A percentile compares a stretch with the other conserved stretches of the same genome.
Conservation (phyloP, 75 land plant genomes). For the Sequoia sempervirens region DNA sequence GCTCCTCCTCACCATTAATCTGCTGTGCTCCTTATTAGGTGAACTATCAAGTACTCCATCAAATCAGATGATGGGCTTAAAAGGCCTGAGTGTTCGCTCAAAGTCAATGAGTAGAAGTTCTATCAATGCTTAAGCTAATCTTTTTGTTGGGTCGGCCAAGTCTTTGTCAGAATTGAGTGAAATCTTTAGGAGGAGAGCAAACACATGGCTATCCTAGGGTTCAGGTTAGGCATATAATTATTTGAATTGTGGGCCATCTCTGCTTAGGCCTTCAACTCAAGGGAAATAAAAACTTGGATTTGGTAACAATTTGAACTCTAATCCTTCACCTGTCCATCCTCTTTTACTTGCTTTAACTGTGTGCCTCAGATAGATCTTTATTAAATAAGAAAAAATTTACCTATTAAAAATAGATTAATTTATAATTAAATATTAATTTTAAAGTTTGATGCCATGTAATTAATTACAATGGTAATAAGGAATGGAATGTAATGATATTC, state of each 20-base stretch:
- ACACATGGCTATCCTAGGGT: neutral
- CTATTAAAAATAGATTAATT: too few species aligned
- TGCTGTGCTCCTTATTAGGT: neutral
- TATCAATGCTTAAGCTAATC: neutral
- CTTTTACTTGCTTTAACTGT: too few species aligned
- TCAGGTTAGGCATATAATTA: neutral
- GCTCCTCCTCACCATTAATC: neutral
- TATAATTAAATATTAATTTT: too few species aligned
- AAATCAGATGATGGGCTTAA: neutral
- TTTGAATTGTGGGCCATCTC: neutral
- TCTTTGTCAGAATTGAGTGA: neutral
- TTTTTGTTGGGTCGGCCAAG: neutral
- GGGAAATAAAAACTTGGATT: neutral
- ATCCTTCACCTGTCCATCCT: neutral
- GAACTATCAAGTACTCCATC: neutral
- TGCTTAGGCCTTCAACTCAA: neutral
- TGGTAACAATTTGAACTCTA: neutral
- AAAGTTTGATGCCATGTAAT: too few species aligned
- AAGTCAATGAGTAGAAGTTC: constrained; percentile 2
- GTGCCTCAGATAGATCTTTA: too few species aligned
- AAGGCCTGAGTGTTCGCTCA: neutral
- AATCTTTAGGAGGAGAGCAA: neutral
- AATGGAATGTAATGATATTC: too few species aligned
- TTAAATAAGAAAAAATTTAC: too few species aligned
- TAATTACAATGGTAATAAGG: too few species aligned